Evolutionary conservation across 176 grass and related monocot species (phyloP).

Genomic region (Neostapfia colusana): DNA sequence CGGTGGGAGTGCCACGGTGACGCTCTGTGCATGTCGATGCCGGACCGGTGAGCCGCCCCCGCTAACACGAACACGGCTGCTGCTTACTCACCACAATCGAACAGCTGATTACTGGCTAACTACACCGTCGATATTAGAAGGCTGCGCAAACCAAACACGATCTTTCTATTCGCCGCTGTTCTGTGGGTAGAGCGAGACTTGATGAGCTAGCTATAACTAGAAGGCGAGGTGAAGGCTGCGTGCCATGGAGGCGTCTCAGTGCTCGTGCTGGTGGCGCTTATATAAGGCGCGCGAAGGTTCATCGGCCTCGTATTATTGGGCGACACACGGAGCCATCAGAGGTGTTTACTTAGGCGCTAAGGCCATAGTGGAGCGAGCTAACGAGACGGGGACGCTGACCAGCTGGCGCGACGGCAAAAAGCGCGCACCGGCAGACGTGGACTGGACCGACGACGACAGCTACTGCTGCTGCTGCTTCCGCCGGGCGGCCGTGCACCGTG

Average conservation of each 20-base stretch:
- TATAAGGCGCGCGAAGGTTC: constrained; percentile 23
- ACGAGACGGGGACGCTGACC: not conserved
- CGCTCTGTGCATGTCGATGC: constrained; percentile 70
- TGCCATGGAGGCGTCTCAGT: constrained; percentile 47
- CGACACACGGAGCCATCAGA: not conserved
- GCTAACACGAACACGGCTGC: not conserved
- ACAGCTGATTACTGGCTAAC: not conserved
- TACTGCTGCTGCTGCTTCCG: not conserved
- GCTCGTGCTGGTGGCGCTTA: constrained; percentile 17
- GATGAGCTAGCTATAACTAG: not conserved
- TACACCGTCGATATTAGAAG: not conserved
- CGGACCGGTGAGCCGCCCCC: constrained; percentile 30
- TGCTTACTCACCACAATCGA: not conserved
- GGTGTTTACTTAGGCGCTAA: constrained; percentile 39
- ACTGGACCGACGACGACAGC: not conserved
- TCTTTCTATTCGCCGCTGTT: not conserved
- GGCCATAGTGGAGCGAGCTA: constrained; percentile 39
- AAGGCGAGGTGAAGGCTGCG: not conserved
- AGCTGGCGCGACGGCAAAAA: constrained; percentile 17
- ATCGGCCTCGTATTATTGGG: not conserved
- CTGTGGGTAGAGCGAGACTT: not conserved
- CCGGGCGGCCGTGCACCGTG: not conserved
- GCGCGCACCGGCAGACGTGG: constrained; percentile 32
- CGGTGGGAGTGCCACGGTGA: constrained; percentile 38
- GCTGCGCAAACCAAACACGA: not conserved